Conservation (phyloP, 2,329 filamentous ascomycete species). For the Diplodia corticola region DNA sequence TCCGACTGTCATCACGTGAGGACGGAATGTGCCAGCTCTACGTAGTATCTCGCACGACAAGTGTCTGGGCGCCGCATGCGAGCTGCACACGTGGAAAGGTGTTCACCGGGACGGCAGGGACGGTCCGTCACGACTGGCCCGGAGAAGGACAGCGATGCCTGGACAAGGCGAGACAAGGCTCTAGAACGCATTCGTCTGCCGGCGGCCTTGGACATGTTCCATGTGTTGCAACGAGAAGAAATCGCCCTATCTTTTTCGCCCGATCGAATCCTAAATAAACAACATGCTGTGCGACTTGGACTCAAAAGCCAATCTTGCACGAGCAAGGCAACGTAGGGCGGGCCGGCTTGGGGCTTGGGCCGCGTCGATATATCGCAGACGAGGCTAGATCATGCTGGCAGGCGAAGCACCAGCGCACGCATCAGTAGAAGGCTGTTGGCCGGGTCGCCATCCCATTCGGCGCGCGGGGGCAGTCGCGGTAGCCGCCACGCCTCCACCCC, state of each 20-base stretch:
- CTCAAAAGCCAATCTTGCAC: slow-evolving; percentile 4
- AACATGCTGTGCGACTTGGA: neutral
- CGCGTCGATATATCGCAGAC: neutral
- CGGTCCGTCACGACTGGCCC: neutral
- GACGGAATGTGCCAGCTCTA: neutral
- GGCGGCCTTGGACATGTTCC: neutral
- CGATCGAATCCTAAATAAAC: neutral
- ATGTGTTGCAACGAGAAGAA: neutral
- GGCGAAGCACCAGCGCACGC: neutral
- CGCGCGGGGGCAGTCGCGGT: neutral
- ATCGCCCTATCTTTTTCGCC: neutral
- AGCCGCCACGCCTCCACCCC: neutral
- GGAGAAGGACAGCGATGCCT: slow-evolving; percentile 1
- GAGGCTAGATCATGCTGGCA: neutral
- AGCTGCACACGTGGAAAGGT: neutral
- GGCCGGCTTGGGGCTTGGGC: neutral
- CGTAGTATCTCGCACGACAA: neutral
- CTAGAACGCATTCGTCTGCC: neutral
- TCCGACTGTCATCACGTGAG: neutral
- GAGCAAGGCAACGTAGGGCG: neutral
- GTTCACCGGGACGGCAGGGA: slow-evolving; percentile 7
- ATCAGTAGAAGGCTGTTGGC: neutral
- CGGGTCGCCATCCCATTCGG: slow-evolving; percentile 13
- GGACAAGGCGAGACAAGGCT: neutral
- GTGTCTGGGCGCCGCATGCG: neutral